Conservation (phyloP, 1,139 yeast genomes). For the Zhuliangozyma parablackwelliae region DNA sequence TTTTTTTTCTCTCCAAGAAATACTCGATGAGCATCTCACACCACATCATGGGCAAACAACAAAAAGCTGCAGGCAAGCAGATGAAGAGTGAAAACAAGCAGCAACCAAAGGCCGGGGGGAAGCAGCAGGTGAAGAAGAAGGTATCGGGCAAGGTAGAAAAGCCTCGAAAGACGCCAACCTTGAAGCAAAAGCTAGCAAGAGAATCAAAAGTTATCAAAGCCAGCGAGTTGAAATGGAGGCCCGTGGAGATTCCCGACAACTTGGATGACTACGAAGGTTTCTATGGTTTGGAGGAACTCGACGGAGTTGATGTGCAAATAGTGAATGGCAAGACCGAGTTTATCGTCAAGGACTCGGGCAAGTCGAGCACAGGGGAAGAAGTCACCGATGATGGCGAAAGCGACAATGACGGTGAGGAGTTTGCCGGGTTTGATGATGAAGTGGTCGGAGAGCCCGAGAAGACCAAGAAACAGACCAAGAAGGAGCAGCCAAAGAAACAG, state of each 20-base stretch:
- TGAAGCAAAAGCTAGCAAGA: constrained; percentile 28
- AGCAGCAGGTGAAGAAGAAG: not conserved
- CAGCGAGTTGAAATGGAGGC: constrained; percentile 65
- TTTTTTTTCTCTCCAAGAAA: not conserved
- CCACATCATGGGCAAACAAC: not conserved
- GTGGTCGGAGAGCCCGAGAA: constrained; percentile 6
- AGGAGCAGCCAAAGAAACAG: no score
- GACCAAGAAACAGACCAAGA: constrained; percentile 3
- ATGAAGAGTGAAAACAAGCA: not conserved
- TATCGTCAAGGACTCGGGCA: constrained; percentile 39
- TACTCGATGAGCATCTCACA: not conserved
- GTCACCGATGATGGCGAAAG: constrained; percentile 14
- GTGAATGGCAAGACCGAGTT: constrained; percentile 65
- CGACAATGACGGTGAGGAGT: constrained; percentile 15
- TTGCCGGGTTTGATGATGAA: constrained; percentile 22
- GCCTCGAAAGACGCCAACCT: constrained; percentile 16
- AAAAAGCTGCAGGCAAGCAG: not conserved
- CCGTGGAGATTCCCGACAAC: constrained; percentile 78
- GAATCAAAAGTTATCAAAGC: constrained; percentile 45
- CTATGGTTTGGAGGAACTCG: constrained; percentile 89
- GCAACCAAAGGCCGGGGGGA: no score
- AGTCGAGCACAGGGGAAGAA: constrained; percentile 8
- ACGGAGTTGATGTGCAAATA: constrained; percentile 78
- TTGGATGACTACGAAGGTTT: constrained; percentile 86
- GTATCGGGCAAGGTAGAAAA: constrained; percentile 1